Conservation (phyloP, 2,329 filamentous ascomycete species). For the Pezicula radicicola region DNA sequence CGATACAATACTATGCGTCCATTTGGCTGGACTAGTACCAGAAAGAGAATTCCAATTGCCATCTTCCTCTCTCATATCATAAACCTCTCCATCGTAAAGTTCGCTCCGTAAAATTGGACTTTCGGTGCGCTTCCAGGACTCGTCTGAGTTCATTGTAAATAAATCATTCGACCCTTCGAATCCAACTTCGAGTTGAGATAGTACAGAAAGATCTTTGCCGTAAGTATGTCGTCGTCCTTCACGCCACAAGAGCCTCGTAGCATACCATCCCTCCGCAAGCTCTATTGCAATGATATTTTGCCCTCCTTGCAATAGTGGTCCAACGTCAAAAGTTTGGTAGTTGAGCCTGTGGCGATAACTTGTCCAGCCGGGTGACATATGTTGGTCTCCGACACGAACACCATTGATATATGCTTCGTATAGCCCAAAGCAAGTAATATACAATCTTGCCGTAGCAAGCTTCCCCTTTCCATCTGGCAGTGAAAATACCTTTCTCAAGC, state of each 20-base stretch:
- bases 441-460: slow-evolving; percentile 22
- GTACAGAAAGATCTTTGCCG: slow-evolving; percentile 31
- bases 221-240: slow-evolving; percentile 31
- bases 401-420: slow-evolving; percentile 33
- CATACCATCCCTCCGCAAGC: slow-evolving; percentile 49
- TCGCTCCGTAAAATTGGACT: slow-evolving; percentile 23
- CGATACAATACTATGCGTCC: not conserved
- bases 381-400: slow-evolving; percentile 18
- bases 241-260: slow-evolving; percentile 32
- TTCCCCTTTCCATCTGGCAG: slow-evolving; percentile 1
- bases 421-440: slow-evolving; percentile 30
- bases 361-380: slow-evolving; percentile 36
- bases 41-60: not conserved
- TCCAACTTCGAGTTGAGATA: slow-evolving; percentile 26
- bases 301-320: not conserved
- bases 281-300: slow-evolving; percentile 35
- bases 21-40: not conserved
- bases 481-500: slow-evolving; percentile 28
- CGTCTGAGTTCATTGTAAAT: slow-evolving; percentile 17
- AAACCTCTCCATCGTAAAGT: slow-evolving; percentile 48
- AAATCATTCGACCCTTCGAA: slow-evolving; percentile 8
- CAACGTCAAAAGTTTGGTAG: slow-evolving; percentile 9
- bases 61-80: slow-evolving; percentile 5
- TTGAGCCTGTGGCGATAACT: slow-evolving; percentile 13
- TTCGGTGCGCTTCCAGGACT: slow-evolving; percentile 17